Conservation (phyloP, 768 basidiomycete genomes). For the Suillus subluteus region DNA sequence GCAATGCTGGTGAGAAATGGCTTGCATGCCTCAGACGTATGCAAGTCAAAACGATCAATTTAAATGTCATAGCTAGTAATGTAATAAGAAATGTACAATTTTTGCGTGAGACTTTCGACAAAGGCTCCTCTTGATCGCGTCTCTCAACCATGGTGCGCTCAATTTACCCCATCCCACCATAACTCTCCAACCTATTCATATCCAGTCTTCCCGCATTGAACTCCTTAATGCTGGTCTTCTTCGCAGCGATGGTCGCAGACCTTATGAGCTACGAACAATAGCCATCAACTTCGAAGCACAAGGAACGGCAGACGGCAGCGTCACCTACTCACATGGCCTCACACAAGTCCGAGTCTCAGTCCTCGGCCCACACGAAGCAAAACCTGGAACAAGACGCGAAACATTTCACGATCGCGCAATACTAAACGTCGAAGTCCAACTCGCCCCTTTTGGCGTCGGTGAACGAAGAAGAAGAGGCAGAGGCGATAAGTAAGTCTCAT, state of each 20-base stretch:
- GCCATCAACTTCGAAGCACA: slow-evolving; percentile 76
- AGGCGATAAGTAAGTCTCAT: slow-evolving; percentile 80
- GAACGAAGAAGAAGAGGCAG: slow-evolving; percentile 76
- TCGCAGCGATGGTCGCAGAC: slow-evolving; percentile 91
- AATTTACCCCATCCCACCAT: neutral
- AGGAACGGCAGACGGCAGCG: slow-evolving; percentile 84
- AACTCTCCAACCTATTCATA: neutral
- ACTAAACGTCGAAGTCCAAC: slow-evolving; percentile 86
- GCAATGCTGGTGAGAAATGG: slow-evolving; percentile 93
- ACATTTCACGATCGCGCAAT: slow-evolving; percentile 86
- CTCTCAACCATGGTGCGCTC: neutral
- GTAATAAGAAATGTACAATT: neutral
- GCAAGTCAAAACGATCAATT: slow-evolving; percentile 9
- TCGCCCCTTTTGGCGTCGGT: slow-evolving; percentile 86
- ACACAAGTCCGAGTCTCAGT: slow-evolving; percentile 89
- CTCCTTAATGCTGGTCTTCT: slow-evolving; percentile 85
- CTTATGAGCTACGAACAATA: slow-evolving; percentile 87
- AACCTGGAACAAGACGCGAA: slow-evolving; percentile 61
- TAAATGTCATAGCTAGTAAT: no score
- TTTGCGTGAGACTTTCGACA: neutral
- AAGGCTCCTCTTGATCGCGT: neutral
- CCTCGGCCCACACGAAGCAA: slow-evolving; percentile 91
- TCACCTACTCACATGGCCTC: slow-evolving; percentile 83
- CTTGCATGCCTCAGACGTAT: slow-evolving; percentile 86
- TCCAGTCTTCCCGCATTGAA: slow-evolving; percentile 60